Evolutionary conservation across 169 alveolate species (phyloP), one percentile per base, ranked within the genome.

Genomic region (Amoebophrya sp.): DNA sequence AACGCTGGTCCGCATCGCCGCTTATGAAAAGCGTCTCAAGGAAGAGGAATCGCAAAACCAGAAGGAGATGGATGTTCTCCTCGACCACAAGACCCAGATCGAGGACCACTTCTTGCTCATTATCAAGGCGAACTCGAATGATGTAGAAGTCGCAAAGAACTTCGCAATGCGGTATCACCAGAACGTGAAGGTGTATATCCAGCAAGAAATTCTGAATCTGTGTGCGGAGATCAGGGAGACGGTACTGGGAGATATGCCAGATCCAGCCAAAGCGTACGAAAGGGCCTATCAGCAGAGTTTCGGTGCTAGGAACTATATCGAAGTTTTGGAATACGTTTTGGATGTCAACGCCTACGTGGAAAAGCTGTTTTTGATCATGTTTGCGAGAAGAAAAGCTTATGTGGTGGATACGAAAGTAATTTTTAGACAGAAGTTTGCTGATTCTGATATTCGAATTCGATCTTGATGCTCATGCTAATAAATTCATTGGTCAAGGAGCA

Each of bases 81-180:
- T 1, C 2, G 83, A 65, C 39, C 83, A 65, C 83, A 65, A 65
- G 26, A 29, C 18, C 39, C 83, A 65, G 83, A 65, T 65, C 83
- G 83, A 65, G 83, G 83, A 65, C 83, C 83, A 65, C 83, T 65
- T 65, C n/a, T 65, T 65, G 83, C 83, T 65, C 39, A 65, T 65
- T 26, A 65, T 65, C 83, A 65, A 65, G 83, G 83, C 83, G 33
- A 65, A 65, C 83, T 1, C 10, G 33, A 26, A 65, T 18, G 83
- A 65, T 36, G 83, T 65, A 36, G 83, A 6, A 36, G 83, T 65
- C 39, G 83, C 83, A 36, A 6, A 65, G 83, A 65, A 65, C 33
- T 65, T 65, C 83, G 83, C 83, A 29, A 12, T 36, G 38, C 12
- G 12, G 83, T 65, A 65, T 36, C 83, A 65, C 83, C 12, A 65